Percentiles rank a stretch among this genome's conserved stretches.
These are phyloP conservation scores for Umbelopsis ramanniana DNA, from an alignment of 192 early-diverging fungal species.

Conservation along the genomic window DNA sequence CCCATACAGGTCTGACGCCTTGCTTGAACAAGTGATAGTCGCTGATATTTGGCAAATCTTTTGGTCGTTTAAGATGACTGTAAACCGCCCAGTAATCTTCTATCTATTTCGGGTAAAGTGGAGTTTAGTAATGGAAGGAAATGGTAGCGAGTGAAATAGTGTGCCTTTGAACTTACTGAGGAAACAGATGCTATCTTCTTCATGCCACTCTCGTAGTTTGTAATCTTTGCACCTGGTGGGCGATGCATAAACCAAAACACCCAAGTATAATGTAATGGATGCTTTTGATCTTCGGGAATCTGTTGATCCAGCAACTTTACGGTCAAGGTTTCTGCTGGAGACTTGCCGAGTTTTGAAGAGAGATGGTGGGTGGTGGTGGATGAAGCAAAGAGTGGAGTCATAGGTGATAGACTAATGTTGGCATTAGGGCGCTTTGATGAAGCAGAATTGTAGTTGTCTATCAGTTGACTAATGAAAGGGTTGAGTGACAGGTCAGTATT, in stretches of 20 bases:
- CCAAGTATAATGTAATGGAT: conserved; percentile 82
- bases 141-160: neutral
- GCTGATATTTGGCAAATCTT: conserved; percentile 82
- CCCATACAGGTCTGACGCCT: conserved; percentile 95
- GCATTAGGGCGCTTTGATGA: neutral
- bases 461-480: neutral
- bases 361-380: neutral
- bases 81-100: conserved; percentile 83
- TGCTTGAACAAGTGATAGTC: conserved; percentile 95
- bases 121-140: neutral
- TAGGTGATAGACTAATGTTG: neutral
- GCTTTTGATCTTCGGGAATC: conserved; percentile 30
- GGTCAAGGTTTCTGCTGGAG: neutral
- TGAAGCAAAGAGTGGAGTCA: conserved; percentile 7
- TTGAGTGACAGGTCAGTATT: neutral
- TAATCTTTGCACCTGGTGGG: conserved; percentile 80
- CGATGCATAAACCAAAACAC: conserved; percentile 97
- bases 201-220: conserved; percentile 89
- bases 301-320: conserved; percentile 12
- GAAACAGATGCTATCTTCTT: conserved; percentile 82
- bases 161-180: conserved; percentile 52
- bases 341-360: neutral
- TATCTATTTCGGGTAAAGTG: conserved; percentile 44
- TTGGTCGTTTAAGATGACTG: conserved; percentile 80
- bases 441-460: conserved; percentile 3